Evolutionary conservation across 2,329 filamentous ascomycete genomes (phyloP), one percentile per base, ranked within the genome.

Genomic region (Biscogniauxia sp.): DNA sequence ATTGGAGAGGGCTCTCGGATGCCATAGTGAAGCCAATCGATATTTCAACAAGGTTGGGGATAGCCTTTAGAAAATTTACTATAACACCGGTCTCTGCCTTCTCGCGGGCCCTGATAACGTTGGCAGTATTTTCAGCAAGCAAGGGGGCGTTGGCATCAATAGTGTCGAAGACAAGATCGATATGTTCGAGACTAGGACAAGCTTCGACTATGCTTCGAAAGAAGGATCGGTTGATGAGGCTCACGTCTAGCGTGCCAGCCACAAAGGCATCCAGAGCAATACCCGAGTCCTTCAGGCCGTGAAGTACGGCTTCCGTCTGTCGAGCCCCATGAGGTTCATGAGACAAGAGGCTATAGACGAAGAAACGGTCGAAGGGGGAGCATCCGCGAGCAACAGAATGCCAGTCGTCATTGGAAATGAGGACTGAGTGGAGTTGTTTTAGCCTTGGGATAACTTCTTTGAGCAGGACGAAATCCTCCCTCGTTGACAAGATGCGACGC

Each of bases 401-500:
- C 50, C 50, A 41, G 5, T 17, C 5, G n/a, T 55, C 25, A n/a
- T 57, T 55, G 32, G 20, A 51, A 20, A 60, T n/a, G 7, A 23
- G 13, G 4, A 63, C 23, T 11, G 54, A 15, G 23, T 53, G 23
- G 13, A 63, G 50, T 13, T 20, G 32, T 13, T 25, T 55, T 17
- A 63, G 53, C n/a, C 32, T 56, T 8, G 61, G 53, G 13, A 63
- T 50, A 13, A 56, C 53, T 13, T 53, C 53, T n/a, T 54, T 19
- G 52, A 63, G 20, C 54, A 60, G 32, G 8, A n/a, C 19, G 25
- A 52, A 56, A 32, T 63, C 61, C 26, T 55, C 45, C 20, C 41
- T 25, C 5, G n/a, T 23, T 5, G 32, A 28, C 15, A 57, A 20
- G 13, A 63, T 60, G 15, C 49, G 58, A 13, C 28, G 20, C 41